Evolutionary conservation across 192 early-diverging fungal genomes (phyloP).

Genomic region (Oehlia diaphana): DNA sequence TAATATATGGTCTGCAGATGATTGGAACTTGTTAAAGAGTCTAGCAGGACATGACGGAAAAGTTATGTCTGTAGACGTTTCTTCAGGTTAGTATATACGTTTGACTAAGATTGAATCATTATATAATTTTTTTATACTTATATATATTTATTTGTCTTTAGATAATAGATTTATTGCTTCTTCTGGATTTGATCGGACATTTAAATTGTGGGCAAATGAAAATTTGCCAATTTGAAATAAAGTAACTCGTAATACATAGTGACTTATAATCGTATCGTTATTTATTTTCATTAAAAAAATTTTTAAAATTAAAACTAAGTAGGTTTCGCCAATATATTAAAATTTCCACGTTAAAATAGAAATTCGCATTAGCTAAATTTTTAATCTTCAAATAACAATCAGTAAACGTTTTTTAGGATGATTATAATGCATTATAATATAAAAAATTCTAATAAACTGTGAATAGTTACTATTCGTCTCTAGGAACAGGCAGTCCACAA

Average conservation of each 20-base stretch:
- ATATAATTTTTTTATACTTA: background rate
- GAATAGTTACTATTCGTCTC: conserved; percentile 16
- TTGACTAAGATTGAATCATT: conserved; percentile 23
- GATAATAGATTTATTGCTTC: conserved; percentile 87
- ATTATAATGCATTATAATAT: no score
- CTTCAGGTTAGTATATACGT: conserved; percentile 41
- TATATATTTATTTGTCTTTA: conserved; percentile 17
- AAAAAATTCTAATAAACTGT: no score
- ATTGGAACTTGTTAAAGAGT: conserved; percentile 88
- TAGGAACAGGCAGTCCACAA: conserved; percentile 52
- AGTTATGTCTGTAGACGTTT: conserved; percentile 87
- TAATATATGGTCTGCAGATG: conserved; percentile 92
- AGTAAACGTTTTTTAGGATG: no score
- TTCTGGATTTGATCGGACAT: conserved; percentile 88
- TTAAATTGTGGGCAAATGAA: conserved; percentile 66
- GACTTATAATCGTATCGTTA: no score
- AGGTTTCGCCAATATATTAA: no score
- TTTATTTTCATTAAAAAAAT: no score
- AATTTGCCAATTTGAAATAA: conserved; percentile 1
- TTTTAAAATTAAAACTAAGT: no score
- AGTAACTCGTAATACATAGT: no score
- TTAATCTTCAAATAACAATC: no score
- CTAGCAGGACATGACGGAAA: conserved; percentile 88
- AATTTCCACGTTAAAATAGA: no score
- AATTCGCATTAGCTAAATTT: no score